phyloP scores from a whole-genome alignment of 495 filamentous ascomycete genomes.

The Tuber indicum region DNA sequence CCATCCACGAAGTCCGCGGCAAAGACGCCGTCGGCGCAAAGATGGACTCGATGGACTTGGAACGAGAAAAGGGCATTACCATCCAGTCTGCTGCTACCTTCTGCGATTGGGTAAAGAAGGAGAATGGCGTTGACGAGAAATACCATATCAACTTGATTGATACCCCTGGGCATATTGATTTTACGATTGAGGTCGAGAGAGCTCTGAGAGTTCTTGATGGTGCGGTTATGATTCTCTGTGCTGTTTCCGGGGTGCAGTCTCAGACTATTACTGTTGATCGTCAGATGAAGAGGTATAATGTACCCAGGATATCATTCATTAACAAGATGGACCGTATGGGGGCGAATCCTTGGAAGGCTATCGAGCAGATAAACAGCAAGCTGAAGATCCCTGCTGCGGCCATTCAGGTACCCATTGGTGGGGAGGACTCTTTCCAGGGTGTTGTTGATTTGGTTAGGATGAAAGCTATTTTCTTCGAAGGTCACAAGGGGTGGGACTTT shows the following conservation, averaged over 20 bases:
- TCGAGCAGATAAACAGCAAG: constrained; percentile 95
- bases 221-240: constrained; percentile 97
- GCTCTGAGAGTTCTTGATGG: constrained; percentile 94
- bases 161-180: constrained; percentile 98
- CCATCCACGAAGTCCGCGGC: constrained; percentile 95
- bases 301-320: constrained; percentile 89
- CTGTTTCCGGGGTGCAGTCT: constrained; percentile 92
- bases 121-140: constrained; percentile 68
- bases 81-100: constrained; percentile 98
- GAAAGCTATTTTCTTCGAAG: constrained; percentile 89
- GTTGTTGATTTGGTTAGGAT: constrained; percentile 90
- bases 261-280: constrained; percentile 98
- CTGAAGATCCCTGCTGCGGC: constrained; percentile 87
- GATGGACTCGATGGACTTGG: constrained; percentile 99
- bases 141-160: constrained; percentile 99
- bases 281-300: constrained; percentile 97
- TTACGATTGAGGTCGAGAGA: constrained; percentile 98
- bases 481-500: constrained; percentile 59
- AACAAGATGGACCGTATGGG: constrained; percentile 99
- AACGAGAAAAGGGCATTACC: constrained; percentile 97
- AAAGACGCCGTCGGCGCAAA: constrained; percentile 95
- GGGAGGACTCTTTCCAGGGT: constrained; percentile 86
- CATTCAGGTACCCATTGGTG: constrained; percentile 89
- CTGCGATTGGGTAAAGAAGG: constrained; percentile 89
- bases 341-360: constrained; percentile 94